Percentiles rank a stretch among this genome's conserved stretches.
phyloP scores from a whole-genome alignment of 208 protist genomes.

The Crithidia brevicula region DNA sequence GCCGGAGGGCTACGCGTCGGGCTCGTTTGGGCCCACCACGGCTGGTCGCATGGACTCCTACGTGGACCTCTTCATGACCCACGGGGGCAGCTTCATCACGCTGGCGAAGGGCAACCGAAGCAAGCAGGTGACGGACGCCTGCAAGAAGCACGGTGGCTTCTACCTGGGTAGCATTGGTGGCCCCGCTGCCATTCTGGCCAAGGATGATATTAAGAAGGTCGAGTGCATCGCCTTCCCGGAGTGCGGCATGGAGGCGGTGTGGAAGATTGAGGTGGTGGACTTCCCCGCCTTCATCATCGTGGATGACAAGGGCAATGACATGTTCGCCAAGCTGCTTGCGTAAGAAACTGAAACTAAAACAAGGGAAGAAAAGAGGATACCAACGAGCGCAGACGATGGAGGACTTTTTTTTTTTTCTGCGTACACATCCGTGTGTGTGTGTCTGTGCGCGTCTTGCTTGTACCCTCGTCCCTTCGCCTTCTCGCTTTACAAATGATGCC shows the following conservation, averaged over 20 bases:
- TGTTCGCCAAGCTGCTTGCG: constrained; percentile 88
- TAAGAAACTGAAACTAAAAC: constrained; percentile 4
- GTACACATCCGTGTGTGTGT: not conserved
- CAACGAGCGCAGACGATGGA: not conserved
- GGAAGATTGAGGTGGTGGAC: constrained; percentile 96
- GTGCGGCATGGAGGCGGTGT: constrained; percentile 93
- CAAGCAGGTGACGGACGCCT: constrained; percentile 91
- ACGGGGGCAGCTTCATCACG: constrained; percentile 93
- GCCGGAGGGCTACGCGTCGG: constrained; percentile 92
- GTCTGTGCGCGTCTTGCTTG: not conserved
- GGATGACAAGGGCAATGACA: constrained; percentile 98
- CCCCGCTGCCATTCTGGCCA: constrained; percentile 95
- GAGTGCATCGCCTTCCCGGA: constrained; percentile 93
- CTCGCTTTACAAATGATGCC: not conserved
- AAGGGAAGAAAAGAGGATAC: not conserved
- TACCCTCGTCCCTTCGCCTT: not conserved
- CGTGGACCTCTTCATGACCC: constrained; percentile 93
- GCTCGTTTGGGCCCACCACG: constrained; percentile 97
- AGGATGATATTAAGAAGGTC: constrained; percentile 93
- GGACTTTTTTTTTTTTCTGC: constrained; percentile 10
- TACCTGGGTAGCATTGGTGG: constrained; percentile 98
- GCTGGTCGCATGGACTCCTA: constrained; percentile 97
- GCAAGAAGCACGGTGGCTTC: constrained; percentile 96
- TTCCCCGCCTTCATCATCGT: constrained; percentile 98
- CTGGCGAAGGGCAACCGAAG: constrained; percentile 97